Conservation (phyloP, 257 asterid species). For the Fraxinus quadrangulata region DNA sequence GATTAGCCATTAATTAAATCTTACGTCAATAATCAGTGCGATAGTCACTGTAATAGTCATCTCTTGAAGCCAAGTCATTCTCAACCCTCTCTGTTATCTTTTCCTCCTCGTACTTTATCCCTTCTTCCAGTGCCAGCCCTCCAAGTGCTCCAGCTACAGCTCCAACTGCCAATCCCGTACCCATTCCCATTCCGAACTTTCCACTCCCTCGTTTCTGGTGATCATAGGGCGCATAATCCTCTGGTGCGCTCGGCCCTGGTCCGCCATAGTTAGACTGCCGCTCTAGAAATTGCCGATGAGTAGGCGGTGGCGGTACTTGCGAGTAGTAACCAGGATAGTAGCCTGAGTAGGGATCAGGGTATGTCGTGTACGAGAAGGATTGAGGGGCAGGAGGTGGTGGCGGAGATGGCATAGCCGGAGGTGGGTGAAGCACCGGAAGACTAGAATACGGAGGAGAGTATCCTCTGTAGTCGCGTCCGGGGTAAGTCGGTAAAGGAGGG, state of each 20-base stretch:
- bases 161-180: slow-evolving; percentile 66
- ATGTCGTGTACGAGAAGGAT: slow-evolving; percentile 37
- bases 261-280: slow-evolving; percentile 55
- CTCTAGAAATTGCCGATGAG: slow-evolving; percentile 52
- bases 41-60: slow-evolving; percentile 53
- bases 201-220: slow-evolving; percentile 51
- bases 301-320: slow-evolving; percentile 40
- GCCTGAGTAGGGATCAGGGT: slow-evolving; percentile 54
- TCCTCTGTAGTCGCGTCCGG: slow-evolving; percentile 45
- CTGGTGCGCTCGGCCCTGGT: slow-evolving; percentile 86
- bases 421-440: slow-evolving; percentile 40
- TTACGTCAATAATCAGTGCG: slow-evolving; percentile 51
- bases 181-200: slow-evolving; percentile 50
- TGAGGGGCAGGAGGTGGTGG: slow-evolving; percentile 36
- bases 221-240: slow-evolving; percentile 71
- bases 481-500: slow-evolving; percentile 37
- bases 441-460: slow-evolving; percentile 45
- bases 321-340: slow-evolving; percentile 66
- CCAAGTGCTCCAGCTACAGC: slow-evolving; percentile 68
- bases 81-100: slow-evolving; percentile 56
- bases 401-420: slow-evolving; percentile 44
- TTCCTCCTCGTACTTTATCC: slow-evolving; percentile 61
- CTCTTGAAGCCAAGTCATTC: slow-evolving; percentile 49
- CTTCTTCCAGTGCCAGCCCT: slow-evolving; percentile 74
- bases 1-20: slow-evolving; percentile 26